Conservation (phyloP, 2,329 filamentous ascomycete species). For the Nothophoma quercina region DNA sequence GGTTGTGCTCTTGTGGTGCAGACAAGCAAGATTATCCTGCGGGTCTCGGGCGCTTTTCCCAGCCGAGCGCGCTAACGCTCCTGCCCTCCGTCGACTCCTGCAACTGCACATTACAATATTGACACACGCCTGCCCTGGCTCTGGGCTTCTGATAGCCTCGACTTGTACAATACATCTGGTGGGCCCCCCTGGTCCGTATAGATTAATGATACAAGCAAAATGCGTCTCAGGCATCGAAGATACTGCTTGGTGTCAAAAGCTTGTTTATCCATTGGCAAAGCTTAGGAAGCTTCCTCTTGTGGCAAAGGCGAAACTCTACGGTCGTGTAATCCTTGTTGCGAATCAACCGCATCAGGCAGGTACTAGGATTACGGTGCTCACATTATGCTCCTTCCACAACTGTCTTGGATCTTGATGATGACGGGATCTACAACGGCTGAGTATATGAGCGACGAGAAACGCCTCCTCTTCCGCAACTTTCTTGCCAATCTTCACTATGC, state of each 20-base stretch:
- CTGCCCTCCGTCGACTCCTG: too few species aligned
- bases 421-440: too few species aligned
- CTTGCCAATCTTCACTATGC: background rate
- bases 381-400: background rate
- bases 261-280: slow-evolving; percentile 20
- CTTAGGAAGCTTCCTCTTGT: slow-evolving; percentile 23
- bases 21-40: too few species aligned
- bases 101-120: too few species aligned
- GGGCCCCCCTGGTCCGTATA: too few species aligned
- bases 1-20: too few species aligned
- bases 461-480: background rate
- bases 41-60: too few species aligned
- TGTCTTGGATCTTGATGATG: background rate
- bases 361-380: background rate
- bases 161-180: too few species aligned
- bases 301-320: slow-evolving; percentile 3
- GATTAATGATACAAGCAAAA: background rate
- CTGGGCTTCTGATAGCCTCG: too few species aligned
- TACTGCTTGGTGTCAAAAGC: slow-evolving; percentile 6
- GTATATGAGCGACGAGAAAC: too few species aligned
- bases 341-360: slow-evolving; percentile 17
- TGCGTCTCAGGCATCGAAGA: background rate
- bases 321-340: background rate
- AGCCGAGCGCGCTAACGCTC: too few species aligned
- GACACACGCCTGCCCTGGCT: too few species aligned